Evolutionary conservation across 352 stramenopile species (phyloP), one percentile per base, ranked within the genome.

Genomic region (Globisporangium middletonii): DNA sequence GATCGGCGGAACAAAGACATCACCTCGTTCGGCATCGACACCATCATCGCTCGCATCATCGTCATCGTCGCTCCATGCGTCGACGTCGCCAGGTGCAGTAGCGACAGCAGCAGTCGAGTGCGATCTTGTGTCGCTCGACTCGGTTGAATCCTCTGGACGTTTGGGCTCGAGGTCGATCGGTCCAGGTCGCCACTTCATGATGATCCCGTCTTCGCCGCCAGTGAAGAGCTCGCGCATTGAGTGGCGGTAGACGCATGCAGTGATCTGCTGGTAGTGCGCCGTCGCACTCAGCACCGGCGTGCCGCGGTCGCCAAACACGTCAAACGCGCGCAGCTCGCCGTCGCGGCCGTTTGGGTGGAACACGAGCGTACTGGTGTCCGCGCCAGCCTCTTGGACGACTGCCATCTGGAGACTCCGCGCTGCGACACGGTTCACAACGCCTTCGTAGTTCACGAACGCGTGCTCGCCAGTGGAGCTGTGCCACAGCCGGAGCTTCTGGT

Each of bases 401-500:
- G 74, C 77, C 63, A 89, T 79, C 57, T 85, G 74, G 26, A 86
- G 55, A 53, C 69, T 75, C 8, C 73, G 71, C 9, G 67, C 42
- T 30, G 71, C 67, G 35, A 75, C 46, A 4, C 65, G 50, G 50
- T 63, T 73, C 7, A 58, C 45, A 0, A 80, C 60, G 6, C 66
- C 62, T 52, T 79, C 63, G 60, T 89, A 92, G 41, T 89, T 83
- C 55, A 84, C 75, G 65, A 92, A 92, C 48, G 81, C 54, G 63
- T 92, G 73, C 23, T 76, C 74, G 12, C 82, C 82, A 0, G 74
- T 83, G 19, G 56, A 58, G 2, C 69, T 64, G 53, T 88, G 68
- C 82, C 82, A 92, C n/a, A 92, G 68, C 3, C 79, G 59, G 16
- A 92, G 63, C n/a, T 71, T 77, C 43, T 77, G 55, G 62, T 92